A percentile compares a stretch with the other conserved stretches of the same genome.
Evolutionary conservation across 306 rosid genomes (phyloP).

Genomic region (Prunus mume): DNA sequence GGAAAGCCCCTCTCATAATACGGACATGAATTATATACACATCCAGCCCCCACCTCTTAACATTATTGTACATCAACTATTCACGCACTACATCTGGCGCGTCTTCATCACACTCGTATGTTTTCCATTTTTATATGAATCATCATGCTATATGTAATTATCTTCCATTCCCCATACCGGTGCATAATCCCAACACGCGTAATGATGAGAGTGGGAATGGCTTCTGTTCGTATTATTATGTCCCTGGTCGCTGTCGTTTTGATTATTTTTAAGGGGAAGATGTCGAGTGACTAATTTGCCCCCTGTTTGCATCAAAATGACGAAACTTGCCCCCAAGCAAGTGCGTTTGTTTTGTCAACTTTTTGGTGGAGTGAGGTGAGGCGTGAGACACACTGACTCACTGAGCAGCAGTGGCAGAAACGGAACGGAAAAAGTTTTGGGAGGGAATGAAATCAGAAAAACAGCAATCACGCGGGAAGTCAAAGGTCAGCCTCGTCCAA

Average conservation of each 20-base stretch:
- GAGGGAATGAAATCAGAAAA: not conserved
- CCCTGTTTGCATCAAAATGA: not conserved
- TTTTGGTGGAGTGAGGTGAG: not conserved
- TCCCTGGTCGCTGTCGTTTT: slow-evolving; percentile 46
- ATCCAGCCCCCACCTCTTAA: slow-evolving; percentile 59
- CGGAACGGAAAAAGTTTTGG: slow-evolving; percentile 36
- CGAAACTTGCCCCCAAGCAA: slow-evolving; percentile 13
- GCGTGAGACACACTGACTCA: too few relatives aligned
- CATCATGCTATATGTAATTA: too few relatives aligned
- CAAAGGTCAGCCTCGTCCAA: slow-evolving; percentile 5
- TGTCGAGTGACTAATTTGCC: slow-evolving; percentile 15
- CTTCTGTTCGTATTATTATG: slow-evolving; percentile 44
- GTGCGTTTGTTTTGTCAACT: not conserved
- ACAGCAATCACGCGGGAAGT: slow-evolving; percentile 24
- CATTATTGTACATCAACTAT: slow-evolving; percentile 29
- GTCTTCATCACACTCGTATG: slow-evolving; percentile 11
- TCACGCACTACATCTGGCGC: slow-evolving; percentile 26
- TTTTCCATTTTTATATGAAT: not conserved
- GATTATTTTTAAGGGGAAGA: slow-evolving; percentile 37
- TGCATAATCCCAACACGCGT: slow-evolving; percentile 43
- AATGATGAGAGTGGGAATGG: slow-evolving; percentile 57
- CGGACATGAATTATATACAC: slow-evolving; percentile 79
- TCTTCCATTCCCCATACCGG: not conserved
- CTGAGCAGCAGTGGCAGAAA: slow-evolving; percentile 18
- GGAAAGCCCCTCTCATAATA: slow-evolving; percentile 41